Percentiles rank a stretch among this genome's conserved stretches.
These are phyloP conservation scores for Vanderwaltozyma polyspora DNA, from an alignment of 805 yeast genomes.

Conservation along the genomic window DNA sequence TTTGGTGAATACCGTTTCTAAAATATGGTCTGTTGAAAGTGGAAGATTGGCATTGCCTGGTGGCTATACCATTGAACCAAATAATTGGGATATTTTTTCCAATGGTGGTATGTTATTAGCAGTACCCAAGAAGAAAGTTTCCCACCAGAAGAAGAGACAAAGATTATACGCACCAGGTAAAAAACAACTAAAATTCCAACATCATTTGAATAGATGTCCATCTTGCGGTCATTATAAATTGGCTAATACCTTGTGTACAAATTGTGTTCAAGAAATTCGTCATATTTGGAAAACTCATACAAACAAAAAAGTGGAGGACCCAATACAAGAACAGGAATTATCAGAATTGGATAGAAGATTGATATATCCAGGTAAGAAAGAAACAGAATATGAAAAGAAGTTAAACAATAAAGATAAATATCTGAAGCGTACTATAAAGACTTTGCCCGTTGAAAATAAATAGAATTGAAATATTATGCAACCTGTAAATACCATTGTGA, in stretches of 20 bases:
- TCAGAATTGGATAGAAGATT: conserved; percentile 53
- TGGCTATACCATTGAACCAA: no score
- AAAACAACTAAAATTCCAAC: conserved; percentile 66
- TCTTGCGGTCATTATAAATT: conserved; percentile 90
- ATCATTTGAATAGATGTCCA: conserved; percentile 81
- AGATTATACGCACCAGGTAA: conserved; percentile 73
- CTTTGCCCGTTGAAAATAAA: conserved; percentile 38
- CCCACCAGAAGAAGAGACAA: conserved; percentile 76
- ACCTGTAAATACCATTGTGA: background rate
- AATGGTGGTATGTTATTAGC: conserved; percentile 60
- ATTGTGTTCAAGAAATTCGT: conserved; percentile 76
- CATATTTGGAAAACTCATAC: conserved; percentile 49
- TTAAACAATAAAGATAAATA: conserved; percentile 45
- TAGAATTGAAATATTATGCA: background rate
- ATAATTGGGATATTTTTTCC: conserved; percentile 3
- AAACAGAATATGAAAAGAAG: conserved; percentile 34
- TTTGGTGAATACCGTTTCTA: no score
- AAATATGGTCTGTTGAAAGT: background rate
- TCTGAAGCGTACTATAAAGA: conserved; percentile 41
- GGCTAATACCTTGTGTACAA: conserved; percentile 84
- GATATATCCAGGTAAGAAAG: conserved; percentile 63
- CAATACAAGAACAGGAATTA: conserved; percentile 26
- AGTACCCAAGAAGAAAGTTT: conserved; percentile 87
- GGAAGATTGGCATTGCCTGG: background rate
- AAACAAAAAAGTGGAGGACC: conserved; percentile 16